Conservation (phyloP, 106 monocot genomes). For the Acorus calamus region DNA sequence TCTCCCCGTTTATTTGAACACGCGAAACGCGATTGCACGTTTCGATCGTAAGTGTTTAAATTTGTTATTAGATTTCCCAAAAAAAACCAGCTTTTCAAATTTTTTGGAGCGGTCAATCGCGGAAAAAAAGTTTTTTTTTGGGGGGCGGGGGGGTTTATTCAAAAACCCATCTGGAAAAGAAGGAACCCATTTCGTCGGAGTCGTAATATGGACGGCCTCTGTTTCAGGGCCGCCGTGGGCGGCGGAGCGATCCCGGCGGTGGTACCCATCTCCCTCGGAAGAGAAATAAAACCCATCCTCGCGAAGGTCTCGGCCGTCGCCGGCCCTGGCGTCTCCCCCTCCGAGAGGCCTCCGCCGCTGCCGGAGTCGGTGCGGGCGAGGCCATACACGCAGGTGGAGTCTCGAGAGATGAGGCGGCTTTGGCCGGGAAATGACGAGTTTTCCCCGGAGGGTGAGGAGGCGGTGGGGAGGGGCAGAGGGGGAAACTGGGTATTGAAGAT, state of each 20-base stretch:
- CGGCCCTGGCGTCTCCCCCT: neutral
- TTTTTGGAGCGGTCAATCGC: no score
- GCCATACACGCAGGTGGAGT: slow-evolving; percentile 7
- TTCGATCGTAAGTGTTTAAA: no score
- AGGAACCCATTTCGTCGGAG: neutral
- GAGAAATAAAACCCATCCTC: no score
- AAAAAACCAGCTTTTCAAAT: no score
- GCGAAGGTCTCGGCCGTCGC: slow-evolving; percentile 1
- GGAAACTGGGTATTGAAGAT: slow-evolving; percentile 47
- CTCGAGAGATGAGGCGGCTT: slow-evolving; percentile 7
- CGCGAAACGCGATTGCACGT: neutral
- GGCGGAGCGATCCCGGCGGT: neutral
- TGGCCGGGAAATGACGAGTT: slow-evolving; percentile 13
- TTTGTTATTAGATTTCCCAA: no score
- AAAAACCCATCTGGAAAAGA: no score
- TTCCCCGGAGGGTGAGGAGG: slow-evolving; percentile 2
- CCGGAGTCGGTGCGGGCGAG: neutral
- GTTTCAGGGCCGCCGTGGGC: slow-evolving; percentile 12
- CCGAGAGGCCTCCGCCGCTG: neutral
- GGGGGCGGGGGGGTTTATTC: no score
- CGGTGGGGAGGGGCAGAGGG: slow-evolving; percentile 6
- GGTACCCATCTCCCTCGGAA: neutral
- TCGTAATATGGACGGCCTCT: slow-evolving; percentile 22
- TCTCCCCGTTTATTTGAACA: neutral
- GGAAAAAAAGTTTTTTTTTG: no score